phyloP scores from a whole-genome alignment of 768 basidiomycete genomes.

The Agaricus blazei region DNA sequence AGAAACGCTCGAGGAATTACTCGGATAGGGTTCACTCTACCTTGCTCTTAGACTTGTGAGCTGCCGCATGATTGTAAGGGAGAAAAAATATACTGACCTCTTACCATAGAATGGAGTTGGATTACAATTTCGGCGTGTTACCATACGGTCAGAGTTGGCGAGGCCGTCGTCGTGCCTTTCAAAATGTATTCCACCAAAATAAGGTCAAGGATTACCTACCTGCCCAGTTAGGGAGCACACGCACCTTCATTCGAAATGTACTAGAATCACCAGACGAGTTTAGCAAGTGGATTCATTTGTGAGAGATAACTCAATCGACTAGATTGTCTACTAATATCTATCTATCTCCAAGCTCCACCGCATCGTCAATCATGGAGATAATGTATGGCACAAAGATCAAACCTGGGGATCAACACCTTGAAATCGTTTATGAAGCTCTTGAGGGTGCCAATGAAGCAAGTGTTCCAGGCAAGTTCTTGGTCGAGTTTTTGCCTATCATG shows the following conservation, averaged over 20 bases:
- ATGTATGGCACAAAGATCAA: slow-evolving; percentile 28
- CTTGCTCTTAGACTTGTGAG: neutral
- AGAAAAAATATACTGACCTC: neutral
- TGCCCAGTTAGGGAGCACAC: neutral
- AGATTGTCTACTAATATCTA: neutral
- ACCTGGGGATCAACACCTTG: slow-evolving; percentile 29
- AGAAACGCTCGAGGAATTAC: slow-evolving; percentile 8
- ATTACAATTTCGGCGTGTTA: slow-evolving; percentile 43
- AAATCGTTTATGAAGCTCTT: slow-evolving; percentile 23
- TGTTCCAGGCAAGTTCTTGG: slow-evolving; percentile 27
- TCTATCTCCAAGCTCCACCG: slow-evolving; percentile 23
- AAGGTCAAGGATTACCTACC: slow-evolving; percentile 6
- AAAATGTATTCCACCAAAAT: slow-evolving; percentile 13
- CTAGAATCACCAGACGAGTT: slow-evolving; percentile 34
- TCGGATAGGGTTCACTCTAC: slow-evolving; percentile 1
- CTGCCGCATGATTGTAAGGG: no score
- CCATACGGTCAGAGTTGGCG: slow-evolving; percentile 36
- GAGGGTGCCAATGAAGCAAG: slow-evolving; percentile 21
- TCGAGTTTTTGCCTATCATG: slow-evolving; percentile 28
- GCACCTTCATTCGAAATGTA: slow-evolving; percentile 28
- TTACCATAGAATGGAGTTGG: slow-evolving; percentile 16
- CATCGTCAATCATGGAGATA: slow-evolving; percentile 22
- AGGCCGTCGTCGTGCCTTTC: slow-evolving; percentile 33
- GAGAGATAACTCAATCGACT: neutral
- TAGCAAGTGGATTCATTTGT: slow-evolving; percentile 11